Conservation (phyloP, 371 early-diverging fungal species). For the Mortierella sp. region DNA sequence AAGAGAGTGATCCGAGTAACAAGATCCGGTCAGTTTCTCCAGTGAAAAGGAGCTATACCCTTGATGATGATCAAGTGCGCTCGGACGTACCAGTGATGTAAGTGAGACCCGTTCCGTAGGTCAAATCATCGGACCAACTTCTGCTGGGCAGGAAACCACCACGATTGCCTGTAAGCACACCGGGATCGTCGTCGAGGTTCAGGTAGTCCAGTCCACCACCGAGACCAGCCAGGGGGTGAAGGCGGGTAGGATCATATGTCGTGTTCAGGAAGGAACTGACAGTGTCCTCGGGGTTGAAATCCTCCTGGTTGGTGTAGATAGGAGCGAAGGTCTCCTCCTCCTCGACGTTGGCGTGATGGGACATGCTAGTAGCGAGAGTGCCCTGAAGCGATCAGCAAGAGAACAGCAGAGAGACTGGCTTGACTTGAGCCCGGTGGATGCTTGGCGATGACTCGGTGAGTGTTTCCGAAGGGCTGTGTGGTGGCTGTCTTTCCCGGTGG, state of each 20-base stretch:
- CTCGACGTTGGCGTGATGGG: conserved; percentile 47
- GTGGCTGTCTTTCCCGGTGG: too few relatives aligned
- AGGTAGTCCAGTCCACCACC: conserved; percentile 68
- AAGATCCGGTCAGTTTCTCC: too few relatives aligned
- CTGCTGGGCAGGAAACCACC: conserved; percentile 79
- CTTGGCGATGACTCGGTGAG: not conserved
- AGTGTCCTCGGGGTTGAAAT: conserved; percentile 61
- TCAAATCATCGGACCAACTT: conserved; percentile 85
- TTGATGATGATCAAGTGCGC: not conserved
- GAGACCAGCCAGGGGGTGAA: conserved; percentile 69
- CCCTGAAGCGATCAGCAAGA: not conserved
- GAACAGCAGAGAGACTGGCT: too few relatives aligned
- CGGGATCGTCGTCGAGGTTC: conserved; percentile 62
- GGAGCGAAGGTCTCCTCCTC: conserved; percentile 53
- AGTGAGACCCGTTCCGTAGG: conserved; percentile 88
- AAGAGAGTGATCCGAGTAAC: too few relatives aligned
- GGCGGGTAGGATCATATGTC: conserved; percentile 60
- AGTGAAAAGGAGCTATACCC: too few relatives aligned
- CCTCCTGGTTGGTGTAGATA: conserved; percentile 48
- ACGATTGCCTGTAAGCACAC: conserved; percentile 27
- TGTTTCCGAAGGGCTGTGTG: too few relatives aligned
- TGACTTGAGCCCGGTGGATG: not conserved
- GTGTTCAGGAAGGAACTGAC: conserved; percentile 66
- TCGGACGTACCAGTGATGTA: conserved; percentile 75
- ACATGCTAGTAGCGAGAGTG: conserved; percentile 19